phyloP scores from a whole-genome alignment of 1,284 basidiomycete genomes.

The Pascua guehoae region DNA sequence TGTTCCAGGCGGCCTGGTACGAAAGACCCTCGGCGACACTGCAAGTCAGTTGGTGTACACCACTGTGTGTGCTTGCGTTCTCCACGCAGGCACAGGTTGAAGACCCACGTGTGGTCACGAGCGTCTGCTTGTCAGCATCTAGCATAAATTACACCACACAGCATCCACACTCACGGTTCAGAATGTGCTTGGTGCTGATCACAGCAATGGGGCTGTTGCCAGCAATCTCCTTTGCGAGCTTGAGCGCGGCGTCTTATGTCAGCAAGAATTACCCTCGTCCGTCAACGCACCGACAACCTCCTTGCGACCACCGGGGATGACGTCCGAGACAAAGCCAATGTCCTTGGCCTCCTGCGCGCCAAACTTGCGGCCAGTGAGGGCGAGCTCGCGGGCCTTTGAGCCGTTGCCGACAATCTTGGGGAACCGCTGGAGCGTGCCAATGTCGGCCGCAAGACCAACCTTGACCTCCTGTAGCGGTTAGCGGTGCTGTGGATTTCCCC shows the following conservation, averaged over 20 bases:
- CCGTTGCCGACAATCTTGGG: constrained; percentile 78
- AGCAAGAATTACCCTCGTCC: background rate
- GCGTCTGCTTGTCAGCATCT: constrained; percentile 53
- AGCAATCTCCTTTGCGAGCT: constrained; percentile 66
- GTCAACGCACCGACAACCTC: constrained; percentile 49
- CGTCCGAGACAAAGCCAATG: constrained; percentile 72
- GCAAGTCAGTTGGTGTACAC: constrained; percentile 10
- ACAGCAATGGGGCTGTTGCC: constrained; percentile 78
- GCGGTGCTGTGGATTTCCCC: background rate
- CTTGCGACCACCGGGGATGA: constrained; percentile 64
- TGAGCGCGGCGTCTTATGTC: constrained; percentile 58
- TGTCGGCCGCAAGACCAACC: constrained; percentile 83
- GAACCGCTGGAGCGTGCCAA: constrained; percentile 80
- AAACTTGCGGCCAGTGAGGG: constrained; percentile 73
- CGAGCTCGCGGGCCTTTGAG: constrained; percentile 73
- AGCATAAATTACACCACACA: background rate
- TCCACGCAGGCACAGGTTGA: background rate
- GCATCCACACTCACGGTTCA: constrained; percentile 45
- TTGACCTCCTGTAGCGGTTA: constrained; percentile 69
- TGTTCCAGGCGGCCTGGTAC: constrained; percentile 77
- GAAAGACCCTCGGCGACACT: constrained; percentile 74
- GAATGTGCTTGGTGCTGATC: constrained; percentile 71
- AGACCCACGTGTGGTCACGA: constrained; percentile 65
- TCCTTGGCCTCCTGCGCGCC: constrained; percentile 64
- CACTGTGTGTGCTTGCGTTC: too few relatives aligned